Percentiles rank a stretch among this genome's conserved stretches.
phyloP scores from a whole-genome alignment of 495 filamentous ascomycete species.

The Corynascus novoguineensis region DNA sequence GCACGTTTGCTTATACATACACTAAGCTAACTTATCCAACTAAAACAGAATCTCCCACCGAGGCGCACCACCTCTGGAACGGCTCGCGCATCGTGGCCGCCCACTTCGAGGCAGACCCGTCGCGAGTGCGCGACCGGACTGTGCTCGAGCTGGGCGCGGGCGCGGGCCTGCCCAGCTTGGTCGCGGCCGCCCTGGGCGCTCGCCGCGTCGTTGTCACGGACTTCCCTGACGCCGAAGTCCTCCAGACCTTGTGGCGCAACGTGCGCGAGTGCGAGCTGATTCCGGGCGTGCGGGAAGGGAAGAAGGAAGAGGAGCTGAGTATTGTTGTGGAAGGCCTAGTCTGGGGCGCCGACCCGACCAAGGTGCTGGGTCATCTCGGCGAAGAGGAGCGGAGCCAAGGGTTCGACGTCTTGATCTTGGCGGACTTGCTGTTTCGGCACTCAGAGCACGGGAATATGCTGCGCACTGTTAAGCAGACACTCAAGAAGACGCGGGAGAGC shows the following conservation, averaged over 20 bases:
- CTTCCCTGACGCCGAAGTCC: slow-evolving; percentile 75
- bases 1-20: not conserved
- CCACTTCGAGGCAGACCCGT: slow-evolving; percentile 65
- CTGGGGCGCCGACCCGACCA: slow-evolving; percentile 62
- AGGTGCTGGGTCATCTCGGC: slow-evolving; percentile 47
- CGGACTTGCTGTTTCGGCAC: slow-evolving; percentile 85
- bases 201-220: slow-evolving; percentile 72
- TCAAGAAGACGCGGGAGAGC: slow-evolving; percentile 50
- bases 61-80: slow-evolving; percentile 92
- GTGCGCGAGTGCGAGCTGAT: slow-evolving; percentile 36
- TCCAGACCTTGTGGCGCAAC: slow-evolving; percentile 70
- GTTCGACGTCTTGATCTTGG: slow-evolving; percentile 79
- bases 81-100: slow-evolving; percentile 66
- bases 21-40: not conserved
- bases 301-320: slow-evolving; percentile 21
- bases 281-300: not conserved
- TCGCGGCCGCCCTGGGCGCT: slow-evolving; percentile 68
- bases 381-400: slow-evolving; percentile 22
- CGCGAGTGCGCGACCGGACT: slow-evolving; percentile 53
- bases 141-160: slow-evolving; percentile 89
- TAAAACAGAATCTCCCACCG: slow-evolving; percentile 66
- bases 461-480: slow-evolving; percentile 57
- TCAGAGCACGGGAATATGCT: slow-evolving; percentile 74
- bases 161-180: slow-evolving; percentile 76
- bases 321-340: slow-evolving; percentile 61